These are phyloP conservation scores for Stereum hirsutum DNA, from an alignment of 1,284 basidiomycete genomes.

Conservation along the genomic window DNA sequence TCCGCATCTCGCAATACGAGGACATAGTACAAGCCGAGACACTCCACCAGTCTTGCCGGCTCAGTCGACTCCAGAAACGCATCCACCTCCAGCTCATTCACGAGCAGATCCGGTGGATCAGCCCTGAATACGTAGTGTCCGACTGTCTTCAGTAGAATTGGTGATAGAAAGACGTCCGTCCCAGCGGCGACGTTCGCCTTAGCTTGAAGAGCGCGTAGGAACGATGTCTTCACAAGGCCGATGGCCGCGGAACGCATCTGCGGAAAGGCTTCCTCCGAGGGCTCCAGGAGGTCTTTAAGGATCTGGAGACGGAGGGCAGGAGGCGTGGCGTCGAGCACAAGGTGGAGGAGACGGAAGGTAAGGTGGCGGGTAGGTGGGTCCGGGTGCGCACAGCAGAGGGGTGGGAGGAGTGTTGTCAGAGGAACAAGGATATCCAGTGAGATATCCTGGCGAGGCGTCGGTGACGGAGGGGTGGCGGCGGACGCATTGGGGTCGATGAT, in stretches of 20 bases:
- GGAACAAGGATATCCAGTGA: constrained; percentile 36
- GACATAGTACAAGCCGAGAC: constrained; percentile 43
- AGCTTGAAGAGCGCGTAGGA: constrained; percentile 48
- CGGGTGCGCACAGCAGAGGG: constrained; percentile 50
- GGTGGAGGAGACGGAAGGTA: constrained; percentile 47
- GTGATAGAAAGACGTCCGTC: constrained; percentile 36
- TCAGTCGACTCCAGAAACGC: constrained; percentile 39
- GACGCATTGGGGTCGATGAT: constrained; percentile 22
- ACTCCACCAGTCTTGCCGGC: constrained; percentile 39
- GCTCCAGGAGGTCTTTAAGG: constrained; percentile 40
- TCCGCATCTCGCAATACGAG: constrained; percentile 34
- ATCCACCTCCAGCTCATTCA: constrained; percentile 17
- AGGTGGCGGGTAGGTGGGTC: constrained; percentile 48
- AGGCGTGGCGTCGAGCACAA: constrained; percentile 37
- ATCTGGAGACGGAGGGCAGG: constrained; percentile 40
- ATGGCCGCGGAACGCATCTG: constrained; percentile 61
- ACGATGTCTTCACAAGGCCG: constrained; percentile 56
- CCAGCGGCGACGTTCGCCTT: constrained; percentile 9
- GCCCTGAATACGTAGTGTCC: constrained; percentile 42
- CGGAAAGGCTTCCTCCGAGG: constrained; percentile 33
- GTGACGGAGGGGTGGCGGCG: constrained; percentile 6
- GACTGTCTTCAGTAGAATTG: constrained; percentile 37
- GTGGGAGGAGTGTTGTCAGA: constrained; percentile 38
- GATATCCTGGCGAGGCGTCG: constrained; percentile 17
- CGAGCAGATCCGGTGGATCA: constrained; percentile 34